phyloP scores from a whole-genome alignment of 768 basidiomycete genomes.

The Lanmaoa pseudosensibilis region DNA sequence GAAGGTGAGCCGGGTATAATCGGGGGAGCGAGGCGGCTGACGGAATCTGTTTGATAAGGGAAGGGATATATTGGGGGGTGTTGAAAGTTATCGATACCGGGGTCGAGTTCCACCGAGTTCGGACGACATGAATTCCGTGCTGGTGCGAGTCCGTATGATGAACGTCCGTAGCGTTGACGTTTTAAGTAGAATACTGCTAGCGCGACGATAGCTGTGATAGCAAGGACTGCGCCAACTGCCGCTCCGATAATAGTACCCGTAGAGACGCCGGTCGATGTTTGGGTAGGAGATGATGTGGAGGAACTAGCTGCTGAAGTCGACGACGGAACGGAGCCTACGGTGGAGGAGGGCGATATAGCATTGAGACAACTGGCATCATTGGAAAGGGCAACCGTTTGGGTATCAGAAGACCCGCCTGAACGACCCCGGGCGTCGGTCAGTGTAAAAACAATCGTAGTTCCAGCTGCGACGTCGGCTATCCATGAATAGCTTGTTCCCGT shows the following conservation, averaged over 20 bases:
- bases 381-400: conserved; percentile 47
- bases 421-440: conserved; percentile 52
- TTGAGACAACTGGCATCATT: conserved; percentile 54
- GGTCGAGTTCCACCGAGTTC: conserved; percentile 41
- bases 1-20: conserved; percentile 1
- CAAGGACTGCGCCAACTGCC: conserved; percentile 53
- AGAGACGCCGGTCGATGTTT: conserved; percentile 32
- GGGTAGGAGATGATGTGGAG: conserved; percentile 21
- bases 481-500: conserved; percentile 45
- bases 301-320: conserved; percentile 16
- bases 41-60: conserved; percentile 28
- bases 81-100: conserved; percentile 20
- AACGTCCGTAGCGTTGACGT: conserved; percentile 22
- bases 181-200: conserved; percentile 53
- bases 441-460: conserved; percentile 57
- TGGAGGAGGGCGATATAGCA: conserved; percentile 53
- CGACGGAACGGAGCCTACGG: conserved; percentile 27
- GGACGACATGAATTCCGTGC: conserved; percentile 32
- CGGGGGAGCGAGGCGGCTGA: conserved; percentile 16
- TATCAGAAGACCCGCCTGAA: conserved; percentile 60
- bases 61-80: conserved; percentile 39
- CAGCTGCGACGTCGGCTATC: conserved; percentile 55
- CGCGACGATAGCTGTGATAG: conserved; percentile 50
- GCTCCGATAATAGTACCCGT: conserved; percentile 48
- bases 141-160: conserved; percentile 32